Base-by-base conservation (phyloP, 768 basidiomycete species). In the Pholiota molesta region DNA sequence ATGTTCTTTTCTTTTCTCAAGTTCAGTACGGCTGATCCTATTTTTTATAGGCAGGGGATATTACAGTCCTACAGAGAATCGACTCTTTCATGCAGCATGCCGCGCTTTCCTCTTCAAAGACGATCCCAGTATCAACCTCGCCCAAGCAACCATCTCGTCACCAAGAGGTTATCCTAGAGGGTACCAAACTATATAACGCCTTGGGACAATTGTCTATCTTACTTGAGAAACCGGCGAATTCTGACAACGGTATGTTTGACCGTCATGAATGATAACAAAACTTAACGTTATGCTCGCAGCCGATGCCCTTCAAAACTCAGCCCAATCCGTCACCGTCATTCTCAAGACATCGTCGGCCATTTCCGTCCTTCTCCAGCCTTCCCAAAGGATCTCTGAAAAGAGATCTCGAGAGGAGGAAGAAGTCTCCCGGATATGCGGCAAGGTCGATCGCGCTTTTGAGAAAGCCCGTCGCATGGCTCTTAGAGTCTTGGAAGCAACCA, bases 401-500 rank as follows among this genome's bases (percentile, higher is more conserved):
- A 26, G 26, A 31, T 55, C 62, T 16, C 56, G 60, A 37, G 64
- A 68, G 17, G 73, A 76, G 45, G 75, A 76, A n/a, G 79, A 82
- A 21, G 44, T 76, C 19, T 56, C 55, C 9, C 79, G 81, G 1
- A 73, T 78, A 33, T 74, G 74, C 19, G 79, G 76, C 21, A 91
- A 90, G 70, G 73, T 88, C 14, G 82, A 85, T 55, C 81, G 88
- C 26, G 83, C 86, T 0, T 63, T 91, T 11, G 90, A 90, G 69
- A 77, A 84, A 55, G 66, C 87, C 14, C 78, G 88, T 19, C 79
- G 87, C 55, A 73, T 76, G n/a, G 75, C 77, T 13, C 66, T 84
- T 35, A 83, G 81, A 51, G 64, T 79, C 19, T 56, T 89, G 17
- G 88, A 88, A 42, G 64, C 62, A 5, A 52, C 59, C 31, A 29